These are phyloP conservation scores for Novymonas esmeraldas DNA, from an alignment of 208 protist species.

Conservation along the genomic window DNA sequence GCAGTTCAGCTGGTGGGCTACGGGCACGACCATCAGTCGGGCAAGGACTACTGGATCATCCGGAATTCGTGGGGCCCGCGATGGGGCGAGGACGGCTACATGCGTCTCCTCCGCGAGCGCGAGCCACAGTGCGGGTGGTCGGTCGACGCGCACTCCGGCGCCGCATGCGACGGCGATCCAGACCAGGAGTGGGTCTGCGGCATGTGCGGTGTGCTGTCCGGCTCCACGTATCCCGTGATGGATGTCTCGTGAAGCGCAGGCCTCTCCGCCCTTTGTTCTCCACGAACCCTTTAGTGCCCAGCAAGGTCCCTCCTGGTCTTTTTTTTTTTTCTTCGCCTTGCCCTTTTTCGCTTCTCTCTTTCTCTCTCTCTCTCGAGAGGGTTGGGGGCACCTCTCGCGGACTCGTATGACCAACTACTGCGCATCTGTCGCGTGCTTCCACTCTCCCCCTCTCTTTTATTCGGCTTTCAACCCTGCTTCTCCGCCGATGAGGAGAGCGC, in stretches of 20 bases:
- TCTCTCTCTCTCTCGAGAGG: background rate
- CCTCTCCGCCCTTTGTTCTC: background rate
- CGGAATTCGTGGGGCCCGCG: constrained; percentile 85
- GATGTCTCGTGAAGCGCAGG: background rate
- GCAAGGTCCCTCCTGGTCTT: no score
- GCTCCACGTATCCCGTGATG: constrained; percentile 65
- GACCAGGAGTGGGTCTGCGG: constrained; percentile 68
- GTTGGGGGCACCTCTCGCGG: no score
- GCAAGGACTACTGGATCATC: constrained; percentile 89
- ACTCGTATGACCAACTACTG: no score
- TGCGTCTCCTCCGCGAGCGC: constrained; percentile 62
- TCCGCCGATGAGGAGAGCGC: no score
- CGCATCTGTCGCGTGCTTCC: no score
- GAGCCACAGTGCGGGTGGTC: constrained; percentile 40
- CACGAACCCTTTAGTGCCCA: background rate
- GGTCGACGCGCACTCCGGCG: constrained; percentile 52
- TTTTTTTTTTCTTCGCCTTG: background rate
- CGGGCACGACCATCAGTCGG: constrained; percentile 47
- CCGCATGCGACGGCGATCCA: constrained; percentile 71
- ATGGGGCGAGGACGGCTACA: constrained; percentile 88
- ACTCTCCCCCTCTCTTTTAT: no score
- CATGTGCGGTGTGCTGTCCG: constrained; percentile 86
- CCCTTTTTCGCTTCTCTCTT: background rate
- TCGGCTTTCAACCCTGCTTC: no score
- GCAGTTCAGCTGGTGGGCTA: constrained; percentile 90